Base-by-base conservation (phyloP, 345 rosid genomes). In the Litchi chinensis region DNA sequence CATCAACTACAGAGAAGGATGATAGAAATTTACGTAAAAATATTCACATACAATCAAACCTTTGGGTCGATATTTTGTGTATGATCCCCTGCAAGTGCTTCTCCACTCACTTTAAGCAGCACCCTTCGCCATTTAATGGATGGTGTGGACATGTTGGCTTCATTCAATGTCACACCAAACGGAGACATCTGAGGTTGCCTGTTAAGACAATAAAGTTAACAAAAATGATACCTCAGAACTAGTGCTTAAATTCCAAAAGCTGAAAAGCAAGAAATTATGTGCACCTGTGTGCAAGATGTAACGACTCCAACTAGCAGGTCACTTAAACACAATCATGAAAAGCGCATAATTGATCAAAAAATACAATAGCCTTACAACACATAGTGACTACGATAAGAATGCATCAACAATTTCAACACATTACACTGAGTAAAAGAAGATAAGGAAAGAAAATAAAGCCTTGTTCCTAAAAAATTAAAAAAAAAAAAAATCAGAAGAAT, bases 91-190 rank as follows among this genome's bases (percentile, higher is more conserved):
- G 98, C 97, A 76, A 95, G 98, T 73, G 99, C 99, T 91, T 95
- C 98, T 75, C 97, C 98, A 68, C 97, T 95, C 57, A 93, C 99
- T 88, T 95, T 95, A 76, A 95, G 99, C 86, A 93, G 89, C 75
- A 92, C 99, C 85, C 99, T 93, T 82, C 73, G 90, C 98, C 99
- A 95, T 82, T 85, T 95, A 82, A 77, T 79, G 57, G 97, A 85
- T 64, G 88, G 87, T 12, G 85, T 88, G 2, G 91, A 80, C 48
- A 83, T 70, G 60, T 83, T 85, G 68, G 76, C 60, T 71, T 84
- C 90, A 77, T 48, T 79, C 80, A 88, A 79, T 68, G 84, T 84
- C 86, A 89, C 73, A 65, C 89, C 92, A 70, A 87, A 88, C 56
- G 90, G 78, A 83, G 87, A 76, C 79, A 86, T 76, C 50, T 88